phyloP scores from a whole-genome alignment of 2,329 filamentous ascomycete genomes.

The Cladosporium sp. region DNA sequence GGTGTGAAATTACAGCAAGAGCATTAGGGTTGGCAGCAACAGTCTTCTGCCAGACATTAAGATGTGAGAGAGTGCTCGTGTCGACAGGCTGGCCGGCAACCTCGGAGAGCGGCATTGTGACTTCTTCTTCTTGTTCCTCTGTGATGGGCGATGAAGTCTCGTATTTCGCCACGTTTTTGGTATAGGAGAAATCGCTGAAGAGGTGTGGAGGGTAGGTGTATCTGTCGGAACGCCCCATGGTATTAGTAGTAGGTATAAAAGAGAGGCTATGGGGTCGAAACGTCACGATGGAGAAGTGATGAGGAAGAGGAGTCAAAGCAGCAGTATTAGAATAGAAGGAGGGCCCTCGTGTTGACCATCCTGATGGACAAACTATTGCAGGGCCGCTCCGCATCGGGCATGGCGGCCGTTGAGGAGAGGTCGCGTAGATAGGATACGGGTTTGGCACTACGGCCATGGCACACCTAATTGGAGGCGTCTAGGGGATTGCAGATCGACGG shows the following conservation, averaged over 20 bases:
- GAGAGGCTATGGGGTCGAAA: slow-evolving; percentile 18
- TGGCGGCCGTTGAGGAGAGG: slow-evolving; percentile 22
- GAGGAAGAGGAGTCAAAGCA: slow-evolving; percentile 8
- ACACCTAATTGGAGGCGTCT: slow-evolving; percentile 15
- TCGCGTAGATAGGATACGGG: slow-evolving; percentile 20
- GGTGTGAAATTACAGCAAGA: slow-evolving; percentile 35
- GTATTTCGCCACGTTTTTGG: neutral
- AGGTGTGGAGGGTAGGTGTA: neutral
- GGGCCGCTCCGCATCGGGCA: slow-evolving; percentile 18
- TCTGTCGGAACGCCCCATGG: neutral
- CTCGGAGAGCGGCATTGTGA: slow-evolving; percentile 28
- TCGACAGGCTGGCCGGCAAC: slow-evolving; percentile 33
- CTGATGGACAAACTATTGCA: slow-evolving; percentile 19
- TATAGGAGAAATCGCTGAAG: neutral
- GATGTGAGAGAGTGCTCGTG: slow-evolving; percentile 32
- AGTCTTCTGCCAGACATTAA: slow-evolving; percentile 37
- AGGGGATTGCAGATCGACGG: slow-evolving; percentile 19
- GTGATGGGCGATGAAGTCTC: neutral
- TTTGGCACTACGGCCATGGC: slow-evolving; percentile 20
- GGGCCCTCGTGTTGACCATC: slow-evolving; percentile 16
- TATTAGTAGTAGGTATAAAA: slow-evolving; percentile 19
- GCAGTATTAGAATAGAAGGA: slow-evolving; percentile 18
- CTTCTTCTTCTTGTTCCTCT: neutral
- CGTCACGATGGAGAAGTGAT: slow-evolving; percentile 18
- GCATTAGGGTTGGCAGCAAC: slow-evolving; percentile 35